These are phyloP conservation scores for Sphagnum tenellum DNA, from an alignment of 225 moss, liverwort and hornwort species.

Conservation along the genomic window DNA sequence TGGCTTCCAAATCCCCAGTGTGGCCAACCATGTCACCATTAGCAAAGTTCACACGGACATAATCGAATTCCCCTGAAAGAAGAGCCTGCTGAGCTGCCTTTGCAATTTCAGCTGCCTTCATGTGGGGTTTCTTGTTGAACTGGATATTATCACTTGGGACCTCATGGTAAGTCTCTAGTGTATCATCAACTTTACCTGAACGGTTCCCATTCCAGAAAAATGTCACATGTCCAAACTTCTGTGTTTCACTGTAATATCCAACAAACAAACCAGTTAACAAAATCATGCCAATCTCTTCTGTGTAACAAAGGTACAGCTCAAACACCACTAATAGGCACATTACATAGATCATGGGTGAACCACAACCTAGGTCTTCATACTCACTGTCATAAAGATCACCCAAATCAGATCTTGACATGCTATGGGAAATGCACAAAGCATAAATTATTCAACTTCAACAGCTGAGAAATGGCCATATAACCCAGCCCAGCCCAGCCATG, in stretches of 20 bases:
- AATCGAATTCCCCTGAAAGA: slow-evolving; percentile 61
- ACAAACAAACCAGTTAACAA: slow-evolving; percentile 1
- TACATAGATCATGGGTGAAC: too few relatives aligned
- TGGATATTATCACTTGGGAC: slow-evolving; percentile 66
- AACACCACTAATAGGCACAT: too few relatives aligned
- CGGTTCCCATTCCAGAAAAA: slow-evolving; percentile 92
- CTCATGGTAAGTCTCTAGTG: slow-evolving; percentile 67
- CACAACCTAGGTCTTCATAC: too few relatives aligned
- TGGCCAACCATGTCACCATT: slow-evolving; percentile 92
- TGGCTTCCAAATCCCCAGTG: slow-evolving; percentile 74
- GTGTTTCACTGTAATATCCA: slow-evolving; percentile 60
- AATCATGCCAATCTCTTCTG: too few relatives aligned
- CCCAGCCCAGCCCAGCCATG: too few relatives aligned
- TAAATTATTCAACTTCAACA: too few relatives aligned
- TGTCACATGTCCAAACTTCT: slow-evolving; percentile 84
- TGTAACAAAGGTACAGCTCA: too few relatives aligned
- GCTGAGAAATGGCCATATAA: too few relatives aligned
- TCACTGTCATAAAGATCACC: too few relatives aligned
- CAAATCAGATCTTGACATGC: too few relatives aligned
- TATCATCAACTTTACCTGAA: slow-evolving; percentile 52
- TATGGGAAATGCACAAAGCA: too few relatives aligned
- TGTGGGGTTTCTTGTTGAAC: slow-evolving; percentile 77
- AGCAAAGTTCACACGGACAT: slow-evolving; percentile 72
- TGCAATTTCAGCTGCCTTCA: slow-evolving; percentile 77
- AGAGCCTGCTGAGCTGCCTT: slow-evolving; percentile 61